phyloP scores from a whole-genome alignment of 768 basidiomycete species.

The Lyophyllum shimeji region DNA sequence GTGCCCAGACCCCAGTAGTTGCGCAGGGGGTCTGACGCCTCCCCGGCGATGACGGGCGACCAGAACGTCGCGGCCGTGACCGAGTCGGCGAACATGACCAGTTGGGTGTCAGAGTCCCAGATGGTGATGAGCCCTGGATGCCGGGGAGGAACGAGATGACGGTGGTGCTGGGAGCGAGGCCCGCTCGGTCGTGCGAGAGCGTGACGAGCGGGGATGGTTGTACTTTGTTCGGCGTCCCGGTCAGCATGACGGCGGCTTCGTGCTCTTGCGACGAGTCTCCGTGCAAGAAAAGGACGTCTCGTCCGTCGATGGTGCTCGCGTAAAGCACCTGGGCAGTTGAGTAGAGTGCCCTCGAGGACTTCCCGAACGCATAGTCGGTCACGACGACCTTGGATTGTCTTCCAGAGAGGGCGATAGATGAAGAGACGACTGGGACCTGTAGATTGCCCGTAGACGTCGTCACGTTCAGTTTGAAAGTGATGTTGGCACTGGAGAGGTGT shows the following conservation, averaged over 20 bases:
- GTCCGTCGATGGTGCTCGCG: slow-evolving; percentile 56
- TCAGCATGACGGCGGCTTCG: slow-evolving; percentile 48
- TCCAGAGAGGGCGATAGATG: slow-evolving; percentile 59
- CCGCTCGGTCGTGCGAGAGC: slow-evolving; percentile 22
- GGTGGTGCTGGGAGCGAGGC: slow-evolving; percentile 27
- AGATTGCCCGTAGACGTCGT: slow-evolving; percentile 51
- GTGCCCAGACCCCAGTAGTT: slow-evolving; percentile 77
- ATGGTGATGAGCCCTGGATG: slow-evolving; percentile 58
- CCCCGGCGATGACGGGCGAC: slow-evolving; percentile 61
- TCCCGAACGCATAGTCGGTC: slow-evolving; percentile 72
- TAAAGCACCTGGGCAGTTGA: slow-evolving; percentile 76
- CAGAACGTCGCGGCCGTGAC: slow-evolving; percentile 72
- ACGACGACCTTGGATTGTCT: slow-evolving; percentile 75
- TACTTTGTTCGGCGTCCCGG: slow-evolving; percentile 43
- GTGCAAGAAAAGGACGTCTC: slow-evolving; percentile 65
- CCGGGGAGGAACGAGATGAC: slow-evolving; percentile 58
- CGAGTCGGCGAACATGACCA: slow-evolving; percentile 69
- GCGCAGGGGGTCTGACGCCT: slow-evolving; percentile 37
- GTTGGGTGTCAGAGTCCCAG: slow-evolving; percentile 65
- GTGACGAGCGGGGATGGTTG: slow-evolving; percentile 28
- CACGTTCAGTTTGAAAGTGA: slow-evolving; percentile 60
- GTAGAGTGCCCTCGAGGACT: slow-evolving; percentile 54
- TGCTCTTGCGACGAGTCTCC: slow-evolving; percentile 57
- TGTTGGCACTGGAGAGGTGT: slow-evolving; percentile 36
- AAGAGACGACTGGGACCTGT: slow-evolving; percentile 54